Conservation (phyloP, 202 grass and related monocot species). For the Sporobolus alterniflorus region DNA sequence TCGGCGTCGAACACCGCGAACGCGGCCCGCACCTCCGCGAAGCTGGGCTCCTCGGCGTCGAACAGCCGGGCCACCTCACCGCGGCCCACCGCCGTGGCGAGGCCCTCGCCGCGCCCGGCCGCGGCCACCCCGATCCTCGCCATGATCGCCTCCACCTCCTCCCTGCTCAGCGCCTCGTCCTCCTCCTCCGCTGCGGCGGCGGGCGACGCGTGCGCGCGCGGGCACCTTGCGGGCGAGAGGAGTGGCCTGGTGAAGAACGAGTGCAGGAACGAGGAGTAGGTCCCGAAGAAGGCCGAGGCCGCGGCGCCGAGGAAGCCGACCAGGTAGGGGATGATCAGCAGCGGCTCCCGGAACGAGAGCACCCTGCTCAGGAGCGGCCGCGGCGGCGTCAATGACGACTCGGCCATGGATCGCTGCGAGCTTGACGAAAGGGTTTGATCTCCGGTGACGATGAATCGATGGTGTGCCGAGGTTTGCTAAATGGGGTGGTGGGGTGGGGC, state of each 20-base stretch:
- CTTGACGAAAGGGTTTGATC: not conserved
- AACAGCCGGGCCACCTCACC: conserved; percentile 49
- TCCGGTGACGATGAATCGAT: not conserved
- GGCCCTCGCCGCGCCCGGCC: not conserved
- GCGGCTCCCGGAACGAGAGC: conserved; percentile 57
- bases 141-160: conserved; percentile 67
- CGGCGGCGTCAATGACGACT: not conserved
- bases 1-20: conserved; percentile 71
- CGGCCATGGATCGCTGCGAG: conserved; percentile 1
- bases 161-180: conserved; percentile 25
- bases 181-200: not conserved
- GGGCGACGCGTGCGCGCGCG: not conserved
- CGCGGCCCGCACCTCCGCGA: conserved; percentile 60
- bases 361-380: conserved; percentile 37
- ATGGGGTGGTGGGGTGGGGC: not conserved
- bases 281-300: conserved; percentile 13
- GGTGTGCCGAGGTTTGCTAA: not conserved
- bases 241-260: conserved; percentile 33
- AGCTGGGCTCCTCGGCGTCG: conserved; percentile 71
- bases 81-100: conserved; percentile 24
- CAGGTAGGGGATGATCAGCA: conserved; percentile 44
- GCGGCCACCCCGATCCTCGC: conserved; percentile 24
- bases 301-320: conserved; percentile 34
- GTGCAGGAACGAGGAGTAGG: conserved; percentile 39
- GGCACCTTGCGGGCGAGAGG: conserved; percentile 12